These are phyloP conservation scores for Backusella circina DNA, from an alignment of 192 early-diverging fungal genomes.

Conservation along the genomic window DNA sequence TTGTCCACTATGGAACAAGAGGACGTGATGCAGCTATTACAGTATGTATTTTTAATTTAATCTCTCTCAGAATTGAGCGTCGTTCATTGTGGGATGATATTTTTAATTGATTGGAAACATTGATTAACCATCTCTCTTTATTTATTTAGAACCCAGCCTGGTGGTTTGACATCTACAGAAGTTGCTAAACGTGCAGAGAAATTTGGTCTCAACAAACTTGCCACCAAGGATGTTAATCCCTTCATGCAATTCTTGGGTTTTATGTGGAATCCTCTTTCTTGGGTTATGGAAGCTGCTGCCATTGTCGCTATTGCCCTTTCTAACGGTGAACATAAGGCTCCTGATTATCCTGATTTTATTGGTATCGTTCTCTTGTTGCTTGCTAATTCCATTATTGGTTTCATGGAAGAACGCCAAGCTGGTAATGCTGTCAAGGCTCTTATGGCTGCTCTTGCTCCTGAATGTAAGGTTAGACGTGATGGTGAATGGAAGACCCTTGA, in stretches of 20 bases:
- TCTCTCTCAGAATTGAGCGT: background rate
- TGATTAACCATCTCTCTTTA: background rate
- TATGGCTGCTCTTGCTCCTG: slow-evolving; percentile 83
- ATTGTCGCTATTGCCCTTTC: slow-evolving; percentile 73
- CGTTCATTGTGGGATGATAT: background rate
- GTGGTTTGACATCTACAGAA: slow-evolving; percentile 60
- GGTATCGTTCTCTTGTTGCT: slow-evolving; percentile 80
- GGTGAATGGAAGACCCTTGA: slow-evolving; percentile 74
- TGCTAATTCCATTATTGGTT: slow-evolving; percentile 84
- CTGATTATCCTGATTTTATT: slow-evolving; percentile 81
- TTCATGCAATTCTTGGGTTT: slow-evolving; percentile 81
- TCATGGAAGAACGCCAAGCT: slow-evolving; percentile 82
- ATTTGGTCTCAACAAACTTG: slow-evolving; percentile 66
- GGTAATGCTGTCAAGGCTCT: slow-evolving; percentile 89
- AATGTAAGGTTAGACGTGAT: slow-evolving; percentile 83
- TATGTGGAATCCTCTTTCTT: slow-evolving; percentile 77
- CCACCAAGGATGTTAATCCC: slow-evolving; percentile 75
- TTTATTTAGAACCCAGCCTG: slow-evolving; percentile 39
- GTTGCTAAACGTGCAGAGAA: slow-evolving; percentile 55
- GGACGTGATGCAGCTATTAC: slow-evolving; percentile 61
- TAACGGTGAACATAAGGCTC: slow-evolving; percentile 59
- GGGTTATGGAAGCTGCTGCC: slow-evolving; percentile 82
- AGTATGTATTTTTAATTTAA: slow-evolving; percentile 27
- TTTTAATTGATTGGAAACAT: background rate
- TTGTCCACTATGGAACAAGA: slow-evolving; percentile 68